Evolutionary conservation across 78 protist species (phyloP).

Genomic region (slime mould (Dictyostelium discoideum)): DNA sequence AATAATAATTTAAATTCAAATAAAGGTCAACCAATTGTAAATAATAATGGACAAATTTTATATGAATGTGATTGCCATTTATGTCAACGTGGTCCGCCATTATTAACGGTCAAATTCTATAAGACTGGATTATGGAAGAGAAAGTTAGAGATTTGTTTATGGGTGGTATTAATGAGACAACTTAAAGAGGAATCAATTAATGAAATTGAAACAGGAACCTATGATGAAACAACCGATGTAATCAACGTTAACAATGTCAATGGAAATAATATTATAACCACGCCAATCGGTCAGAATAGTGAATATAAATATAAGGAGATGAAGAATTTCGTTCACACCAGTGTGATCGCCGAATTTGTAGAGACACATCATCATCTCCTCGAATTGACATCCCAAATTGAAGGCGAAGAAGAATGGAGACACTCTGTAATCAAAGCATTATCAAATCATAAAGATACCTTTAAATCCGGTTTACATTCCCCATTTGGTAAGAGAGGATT

Average conservation of each 20-base stretch:
- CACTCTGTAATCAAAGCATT: neutral
- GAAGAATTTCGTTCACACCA: constrained; percentile 1
- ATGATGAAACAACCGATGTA: neutral
- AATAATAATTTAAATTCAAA: neutral
- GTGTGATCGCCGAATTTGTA: constrained; percentile 1
- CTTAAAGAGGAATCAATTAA: neutral
- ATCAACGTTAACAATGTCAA: neutral
- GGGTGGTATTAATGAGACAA: neutral
- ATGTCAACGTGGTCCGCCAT: neutral
- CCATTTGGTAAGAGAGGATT: neutral
- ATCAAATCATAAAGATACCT: constrained; percentile 1
- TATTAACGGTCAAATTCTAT: neutral
- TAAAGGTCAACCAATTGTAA: neutral
- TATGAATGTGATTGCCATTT: constrained; percentile 3
- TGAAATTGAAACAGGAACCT: neutral
- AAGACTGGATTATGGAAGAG: constrained; percentile 3
- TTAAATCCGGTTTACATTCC: neutral
- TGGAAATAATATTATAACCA: neutral
- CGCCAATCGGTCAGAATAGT: neutral
- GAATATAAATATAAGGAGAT: neutral
- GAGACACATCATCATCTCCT: neutral
- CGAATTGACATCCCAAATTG: neutral
- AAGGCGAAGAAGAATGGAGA: constrained; percentile 11
- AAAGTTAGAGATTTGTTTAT: neutral
- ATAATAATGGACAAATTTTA: neutral